Percentiles rank a stretch among this genome's conserved stretches.
These are phyloP conservation scores for Flaveria bidentis DNA, from an alignment of 129 eudicot species.

Conservation along the genomic window DNA sequence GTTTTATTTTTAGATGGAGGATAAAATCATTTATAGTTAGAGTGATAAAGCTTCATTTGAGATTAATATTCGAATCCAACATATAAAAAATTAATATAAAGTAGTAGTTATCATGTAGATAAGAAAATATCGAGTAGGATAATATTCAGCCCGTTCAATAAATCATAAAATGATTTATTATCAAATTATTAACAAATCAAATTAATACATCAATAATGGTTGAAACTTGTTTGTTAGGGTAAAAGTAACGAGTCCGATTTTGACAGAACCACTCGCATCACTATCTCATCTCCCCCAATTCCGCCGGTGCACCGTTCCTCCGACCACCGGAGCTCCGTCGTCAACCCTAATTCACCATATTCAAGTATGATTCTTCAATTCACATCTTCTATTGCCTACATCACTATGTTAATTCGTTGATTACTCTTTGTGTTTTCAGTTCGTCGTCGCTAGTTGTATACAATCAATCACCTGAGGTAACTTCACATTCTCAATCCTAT, in stretches of 20 bases:
- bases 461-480: background rate
- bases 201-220: background rate
- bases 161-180: no score
- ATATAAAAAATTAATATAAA: no score
- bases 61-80: no score
- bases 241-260: constrained; percentile 19
- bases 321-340: constrained; percentile 9
- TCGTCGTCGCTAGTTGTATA: background rate
- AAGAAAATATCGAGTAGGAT: no score
- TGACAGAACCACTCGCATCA: background rate
- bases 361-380: constrained; percentile 24
- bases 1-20: no score
- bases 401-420: background rate
- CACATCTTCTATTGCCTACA: constrained; percentile 7
- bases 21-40: no score
- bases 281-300: background rate
- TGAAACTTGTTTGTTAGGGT: constrained; percentile 28
- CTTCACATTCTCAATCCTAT: background rate
- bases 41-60: no score
- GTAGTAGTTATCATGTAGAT: no score
- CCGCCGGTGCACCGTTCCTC: constrained; percentile 18
- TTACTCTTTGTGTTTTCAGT: constrained; percentile 7
- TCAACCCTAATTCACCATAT: constrained; percentile 5
- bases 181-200: no score
- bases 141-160: no score